Conservation (phyloP, 768 basidiomycete species). For the Gelatoporia subvermispora region DNA sequence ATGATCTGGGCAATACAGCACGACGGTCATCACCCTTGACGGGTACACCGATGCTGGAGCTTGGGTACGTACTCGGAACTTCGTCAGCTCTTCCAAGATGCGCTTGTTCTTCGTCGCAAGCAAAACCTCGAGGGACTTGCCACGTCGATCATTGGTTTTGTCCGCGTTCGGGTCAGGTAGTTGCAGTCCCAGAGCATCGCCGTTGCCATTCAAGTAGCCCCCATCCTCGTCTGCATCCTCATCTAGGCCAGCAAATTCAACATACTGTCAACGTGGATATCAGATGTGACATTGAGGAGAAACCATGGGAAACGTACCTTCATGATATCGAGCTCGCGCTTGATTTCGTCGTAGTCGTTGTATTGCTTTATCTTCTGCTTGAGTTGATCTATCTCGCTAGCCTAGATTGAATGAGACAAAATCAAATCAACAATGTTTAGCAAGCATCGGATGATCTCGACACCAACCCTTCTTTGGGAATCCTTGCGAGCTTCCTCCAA, state of each 20-base stretch:
- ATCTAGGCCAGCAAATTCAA: slow-evolving; percentile 91
- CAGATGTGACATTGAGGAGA: not conserved
- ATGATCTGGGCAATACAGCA: slow-evolving; percentile 71
- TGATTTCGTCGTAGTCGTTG: slow-evolving; percentile 92
- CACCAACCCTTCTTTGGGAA: slow-evolving; percentile 48
- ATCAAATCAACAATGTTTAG: too few relatives aligned
- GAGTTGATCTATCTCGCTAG: slow-evolving; percentile 61
- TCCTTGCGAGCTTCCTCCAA: slow-evolving; percentile 60
- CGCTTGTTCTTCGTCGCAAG: slow-evolving; percentile 92
- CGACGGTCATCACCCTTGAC: not conserved
- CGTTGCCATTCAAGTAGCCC: slow-evolving; percentile 32
- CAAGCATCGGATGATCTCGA: not conserved
- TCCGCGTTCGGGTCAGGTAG: slow-evolving; percentile 88
- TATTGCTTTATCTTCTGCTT: slow-evolving; percentile 67
- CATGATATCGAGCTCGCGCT: slow-evolving; percentile 97
- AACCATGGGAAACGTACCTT: slow-evolving; percentile 52
- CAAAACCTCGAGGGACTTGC: slow-evolving; percentile 83
- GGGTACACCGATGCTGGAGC: not conserved
- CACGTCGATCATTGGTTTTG: slow-evolving; percentile 71
- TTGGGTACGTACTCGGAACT: slow-evolving; percentile 59
- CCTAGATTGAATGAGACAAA: slow-evolving; percentile 29
- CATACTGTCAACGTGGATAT: slow-evolving; percentile 55
- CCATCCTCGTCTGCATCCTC: slow-evolving; percentile 59
- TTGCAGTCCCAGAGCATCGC: slow-evolving; percentile 47
- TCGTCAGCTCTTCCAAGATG: slow-evolving; percentile 88